Base-by-base conservation (phyloP, 495 filamentous ascomycete species). In the Trichoderma reesei region DNA sequence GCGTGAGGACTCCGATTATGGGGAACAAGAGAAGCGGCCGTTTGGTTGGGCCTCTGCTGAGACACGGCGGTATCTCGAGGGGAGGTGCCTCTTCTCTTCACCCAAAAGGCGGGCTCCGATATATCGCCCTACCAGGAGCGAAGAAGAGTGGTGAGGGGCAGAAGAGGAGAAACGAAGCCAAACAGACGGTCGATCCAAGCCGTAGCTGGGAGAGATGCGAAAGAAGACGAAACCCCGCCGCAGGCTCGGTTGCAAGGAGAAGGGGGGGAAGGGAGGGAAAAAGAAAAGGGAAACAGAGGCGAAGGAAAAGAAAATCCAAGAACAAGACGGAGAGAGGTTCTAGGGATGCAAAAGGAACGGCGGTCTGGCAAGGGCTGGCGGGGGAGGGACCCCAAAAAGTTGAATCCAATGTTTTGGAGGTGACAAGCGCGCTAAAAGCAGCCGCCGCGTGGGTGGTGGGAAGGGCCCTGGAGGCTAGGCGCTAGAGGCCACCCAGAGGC, bases 1-100 rank as follows among this genome's bases (percentile, higher is more conserved):
- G 68, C 67, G 73, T 68, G 36, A 9, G 33, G 36, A 20, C 10
- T 39, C 41, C 59, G 56, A 60, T 16, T 34, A 18, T 16, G 31
- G 11, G 59, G 1, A 61, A 61, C 6, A 56, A 56, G 51, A 56
- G 51, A 14, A 56, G 51, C 42, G 42, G 16, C 42, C 42, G 37
- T 39, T 39, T 46, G 16, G 42, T 46, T 14, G 42, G n/a, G n/a
- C n/a, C n/a, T 13, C 16, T 5, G 42, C 42, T 46, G 9, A 46
- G 42, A 5, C 11, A 34, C 20, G 51, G 11, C 51, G 51, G 10
- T 56, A 56, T 56, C 51, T 56, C 51, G 7, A 33, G 10, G 51
- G 20, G 26, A 26, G 26, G 51, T 6, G 20, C 11, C 8, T 33
- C 34, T 10, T 34, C 20, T 56, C 51, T 56, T 56, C 20, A 56